Evolutionary conservation across 1,284 basidiomycete genomes (phyloP).

Genomic region (Irpex sp.): DNA sequence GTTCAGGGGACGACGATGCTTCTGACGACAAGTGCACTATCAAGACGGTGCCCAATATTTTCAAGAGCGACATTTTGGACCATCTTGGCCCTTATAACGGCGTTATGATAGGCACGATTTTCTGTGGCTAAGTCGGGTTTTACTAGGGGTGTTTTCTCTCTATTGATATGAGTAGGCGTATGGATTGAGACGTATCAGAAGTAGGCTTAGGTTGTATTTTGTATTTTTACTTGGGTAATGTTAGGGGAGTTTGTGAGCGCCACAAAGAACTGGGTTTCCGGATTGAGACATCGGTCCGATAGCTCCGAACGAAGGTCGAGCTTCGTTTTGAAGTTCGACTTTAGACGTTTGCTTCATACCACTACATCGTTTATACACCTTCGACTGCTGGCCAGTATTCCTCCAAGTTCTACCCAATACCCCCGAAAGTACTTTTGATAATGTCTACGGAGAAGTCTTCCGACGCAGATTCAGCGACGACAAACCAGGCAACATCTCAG

Average conservation of each 20-base stretch:
- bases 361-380: not conserved
- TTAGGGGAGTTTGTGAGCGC: not conserved
- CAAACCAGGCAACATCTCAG: no score
- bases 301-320: not conserved
- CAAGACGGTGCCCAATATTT: slow-evolving; percentile 19
- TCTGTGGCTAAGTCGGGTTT: slow-evolving; percentile 8
- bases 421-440: no score
- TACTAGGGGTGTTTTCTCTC: not conserved
- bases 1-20: slow-evolving; percentile 19
- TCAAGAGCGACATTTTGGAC: slow-evolving; percentile 16
- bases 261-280: not conserved
- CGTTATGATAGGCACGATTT: slow-evolving; percentile 20
- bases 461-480: no score
- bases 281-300: not conserved
- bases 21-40: slow-evolving; percentile 21
- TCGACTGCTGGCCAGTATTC: no score
- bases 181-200: no score
- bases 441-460: no score
- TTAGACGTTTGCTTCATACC: not conserved
- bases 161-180: no score
- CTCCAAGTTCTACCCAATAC: no score
- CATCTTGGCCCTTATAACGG: slow-evolving; percentile 24
- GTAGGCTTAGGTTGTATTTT: not conserved
- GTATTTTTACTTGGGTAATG: not conserved
- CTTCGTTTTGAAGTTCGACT: not conserved